A percentile compares a stretch with the other conserved stretches of the same genome.
phyloP scores from a whole-genome alignment of 176 grass and related monocot species.

The Rhynchospora breviuscula region DNA sequence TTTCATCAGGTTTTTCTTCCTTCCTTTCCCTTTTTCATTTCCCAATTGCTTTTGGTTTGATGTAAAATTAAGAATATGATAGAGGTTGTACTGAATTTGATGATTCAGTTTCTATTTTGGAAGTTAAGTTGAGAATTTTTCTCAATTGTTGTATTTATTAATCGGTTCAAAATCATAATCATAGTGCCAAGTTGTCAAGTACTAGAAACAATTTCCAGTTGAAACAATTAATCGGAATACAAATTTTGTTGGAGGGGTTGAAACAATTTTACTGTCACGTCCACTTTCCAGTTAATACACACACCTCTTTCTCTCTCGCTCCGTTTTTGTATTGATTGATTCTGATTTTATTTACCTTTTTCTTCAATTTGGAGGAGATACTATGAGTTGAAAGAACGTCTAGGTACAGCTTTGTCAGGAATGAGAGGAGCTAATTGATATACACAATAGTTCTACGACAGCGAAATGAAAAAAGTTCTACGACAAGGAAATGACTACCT shows the following conservation, averaged over 20 bases:
- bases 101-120: neutral
- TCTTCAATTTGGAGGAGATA: too few relatives aligned
- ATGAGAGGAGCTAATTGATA: too few relatives aligned
- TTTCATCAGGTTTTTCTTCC: constrained; percentile 49
- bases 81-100: too few relatives aligned
- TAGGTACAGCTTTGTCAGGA: too few relatives aligned
- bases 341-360: too few relatives aligned
- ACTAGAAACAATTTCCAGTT: too few relatives aligned
- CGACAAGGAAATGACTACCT: too few relatives aligned
- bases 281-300: neutral
- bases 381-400: too few relatives aligned
- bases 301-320: too few relatives aligned
- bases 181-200: neutral
- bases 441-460: too few relatives aligned
- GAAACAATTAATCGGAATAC: neutral
- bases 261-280: neutral
- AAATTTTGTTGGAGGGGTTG: neutral
- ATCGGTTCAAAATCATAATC: neutral
- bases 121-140: neutral
- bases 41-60: neutral
- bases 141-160: neutral
- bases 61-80: neutral
- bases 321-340: too few relatives aligned
- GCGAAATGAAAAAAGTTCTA: too few relatives aligned
- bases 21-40: neutral